phyloP scores from a whole-genome alignment of 805 yeast species.

The Cyberlindnera xishuangbannaensis region DNA sequence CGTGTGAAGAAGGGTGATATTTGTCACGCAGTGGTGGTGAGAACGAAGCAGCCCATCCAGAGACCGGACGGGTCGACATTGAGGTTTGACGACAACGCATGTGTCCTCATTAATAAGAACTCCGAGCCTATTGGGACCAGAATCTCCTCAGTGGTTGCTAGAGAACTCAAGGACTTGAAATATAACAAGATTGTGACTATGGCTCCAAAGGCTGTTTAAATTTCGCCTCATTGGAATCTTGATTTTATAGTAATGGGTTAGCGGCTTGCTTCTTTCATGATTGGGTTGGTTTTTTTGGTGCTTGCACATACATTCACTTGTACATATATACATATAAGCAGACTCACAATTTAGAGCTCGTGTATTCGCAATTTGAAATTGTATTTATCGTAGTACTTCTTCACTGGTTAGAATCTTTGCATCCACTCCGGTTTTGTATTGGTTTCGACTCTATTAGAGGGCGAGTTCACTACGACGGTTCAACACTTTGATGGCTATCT shows the following conservation, averaged over 20 bases:
- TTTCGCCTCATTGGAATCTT: too few relatives aligned
- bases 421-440: too few relatives aligned
- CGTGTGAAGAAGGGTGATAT: slow-evolving; percentile 93
- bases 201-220: slow-evolving; percentile 75
- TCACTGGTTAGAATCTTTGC: too few relatives aligned
- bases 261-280: slow-evolving; percentile 5
- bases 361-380: too few relatives aligned
- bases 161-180: slow-evolving; percentile 78
- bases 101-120: slow-evolving; percentile 88
- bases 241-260: slow-evolving; percentile 2
- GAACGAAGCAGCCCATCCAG: slow-evolving; percentile 72
- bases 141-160: slow-evolving; percentile 84
- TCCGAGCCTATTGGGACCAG: slow-evolving; percentile 95
- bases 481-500: too few relatives aligned
- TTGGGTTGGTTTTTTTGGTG: too few relatives aligned
- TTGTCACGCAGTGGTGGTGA: slow-evolving; percentile 89
- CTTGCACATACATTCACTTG: slow-evolving; percentile 10
- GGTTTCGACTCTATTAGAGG: too few relatives aligned
- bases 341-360: too few relatives aligned
- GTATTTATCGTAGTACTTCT: too few relatives aligned
- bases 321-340: too few relatives aligned
- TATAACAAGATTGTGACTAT: slow-evolving; percentile 81
- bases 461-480: too few relatives aligned
- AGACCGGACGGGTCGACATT: slow-evolving; percentile 86
- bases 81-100: slow-evolving; percentile 93